These are phyloP conservation scores for Monilinia fructicola DNA, from an alignment of 2,329 filamentous ascomycete genomes.

Conservation along the genomic window DNA sequence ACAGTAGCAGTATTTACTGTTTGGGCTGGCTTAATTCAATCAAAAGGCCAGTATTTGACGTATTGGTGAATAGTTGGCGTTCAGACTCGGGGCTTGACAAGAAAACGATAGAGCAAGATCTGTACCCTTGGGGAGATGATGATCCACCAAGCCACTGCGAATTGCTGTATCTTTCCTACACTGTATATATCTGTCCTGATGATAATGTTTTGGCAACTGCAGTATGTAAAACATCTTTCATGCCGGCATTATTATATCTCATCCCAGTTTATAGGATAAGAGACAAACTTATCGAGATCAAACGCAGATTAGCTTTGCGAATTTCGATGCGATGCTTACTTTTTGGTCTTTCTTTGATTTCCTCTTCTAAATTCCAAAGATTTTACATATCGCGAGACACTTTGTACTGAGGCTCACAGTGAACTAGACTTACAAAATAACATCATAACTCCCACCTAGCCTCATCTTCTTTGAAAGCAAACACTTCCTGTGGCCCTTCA, in stretches of 20 bases:
- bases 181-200: too few species aligned
- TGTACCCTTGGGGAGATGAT: neutral
- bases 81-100: neutral
- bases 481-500: slow-evolving; percentile 46
- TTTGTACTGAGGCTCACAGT: neutral
- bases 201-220: too few species aligned
- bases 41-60: neutral
- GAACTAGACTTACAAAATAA: neutral
- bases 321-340: neutral
- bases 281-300: too few species aligned
- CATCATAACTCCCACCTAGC: slow-evolving; percentile 14
- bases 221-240: too few species aligned
- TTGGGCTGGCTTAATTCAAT: neutral
- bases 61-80: neutral
- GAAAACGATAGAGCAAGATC: neutral
- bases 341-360: neutral
- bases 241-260: too few species aligned
- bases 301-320: neutral
- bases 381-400: neutral
- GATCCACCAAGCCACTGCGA: too few species aligned
- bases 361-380: neutral
- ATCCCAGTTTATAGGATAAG: too few species aligned
- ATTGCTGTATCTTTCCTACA: too few species aligned
- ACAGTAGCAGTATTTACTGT: neutral
- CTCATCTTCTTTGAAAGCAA: slow-evolving; percentile 18